A percentile compares a stretch with the other conserved stretches of the same genome.
Evolutionary conservation across 2,329 filamentous ascomycete species (phyloP).

Genomic region (Aureobasidium sp.): DNA sequence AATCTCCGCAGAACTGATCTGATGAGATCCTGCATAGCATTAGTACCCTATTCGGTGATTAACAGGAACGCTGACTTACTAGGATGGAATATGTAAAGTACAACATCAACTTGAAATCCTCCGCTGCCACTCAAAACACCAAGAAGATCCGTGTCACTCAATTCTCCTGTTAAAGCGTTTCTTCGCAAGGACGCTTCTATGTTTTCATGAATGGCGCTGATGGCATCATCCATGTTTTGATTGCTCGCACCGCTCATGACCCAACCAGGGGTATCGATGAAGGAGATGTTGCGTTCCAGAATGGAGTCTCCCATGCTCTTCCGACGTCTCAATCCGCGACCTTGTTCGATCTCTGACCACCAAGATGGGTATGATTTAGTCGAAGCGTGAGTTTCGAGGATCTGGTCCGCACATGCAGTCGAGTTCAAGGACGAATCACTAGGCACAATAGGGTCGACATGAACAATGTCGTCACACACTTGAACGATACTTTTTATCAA

Average conservation of each 20-base stretch:
- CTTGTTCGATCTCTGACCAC: conserved; percentile 76
- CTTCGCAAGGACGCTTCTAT: conserved; percentile 63
- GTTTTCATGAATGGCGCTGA: conserved; percentile 42
- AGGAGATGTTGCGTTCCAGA: conserved; percentile 86
- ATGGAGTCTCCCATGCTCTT: conserved; percentile 70
- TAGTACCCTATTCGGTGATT: background rate
- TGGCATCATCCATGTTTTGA: conserved; percentile 47
- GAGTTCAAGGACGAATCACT: conserved; percentile 8
- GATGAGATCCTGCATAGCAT: background rate
- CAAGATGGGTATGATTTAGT: conserved; percentile 68
- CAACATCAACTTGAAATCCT: conserved; percentile 74
- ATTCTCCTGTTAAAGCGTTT: conserved; percentile 52
- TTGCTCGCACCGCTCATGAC: conserved; percentile 42
- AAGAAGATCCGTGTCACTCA: conserved; percentile 68
- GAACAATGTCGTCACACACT: conserved; percentile 82
- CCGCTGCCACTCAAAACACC: conserved; percentile 73
- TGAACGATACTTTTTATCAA: conserved; percentile 85
- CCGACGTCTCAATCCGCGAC: conserved; percentile 51
- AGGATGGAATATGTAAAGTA: conserved; percentile 73
- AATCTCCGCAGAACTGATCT: conserved; percentile 6
- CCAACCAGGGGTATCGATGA: conserved; percentile 75
- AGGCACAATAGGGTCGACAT: conserved; percentile 59
- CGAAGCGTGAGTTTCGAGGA: conserved; percentile 40
- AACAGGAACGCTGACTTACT: conserved; percentile 38
- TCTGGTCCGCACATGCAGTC: conserved; percentile 16